Base-by-base conservation (phyloP, 2,329 filamentous ascomycete species). In the Monosporascus sp. region DNA sequence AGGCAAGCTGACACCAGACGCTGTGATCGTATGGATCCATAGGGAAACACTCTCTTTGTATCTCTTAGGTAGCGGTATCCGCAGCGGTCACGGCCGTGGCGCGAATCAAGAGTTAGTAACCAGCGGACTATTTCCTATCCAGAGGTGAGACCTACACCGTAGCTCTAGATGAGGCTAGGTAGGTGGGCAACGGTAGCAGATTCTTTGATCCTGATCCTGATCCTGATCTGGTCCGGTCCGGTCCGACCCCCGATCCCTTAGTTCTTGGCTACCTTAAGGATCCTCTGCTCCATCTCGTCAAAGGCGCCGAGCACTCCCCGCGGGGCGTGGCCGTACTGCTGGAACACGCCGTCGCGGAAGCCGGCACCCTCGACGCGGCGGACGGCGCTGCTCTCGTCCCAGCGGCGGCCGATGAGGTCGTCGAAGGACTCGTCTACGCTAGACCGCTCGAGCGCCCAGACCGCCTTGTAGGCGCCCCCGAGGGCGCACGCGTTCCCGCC, bases 401-500 rank as follows among this genome's bases (percentile, higher is more conserved):
- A 99, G 58, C 94, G 78, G 66, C 77, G 76, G 7, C 88, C 90
- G 57, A 99, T 87, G 58, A 96, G 77, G 56, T 93, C 87, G 68
- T 97, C 94, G 73, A 97, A 97, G 4, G 81, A 89, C 79, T 96
- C 86, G 18, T 76, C 78, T 2, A 74, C 64, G 0, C 62, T 69
- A 24, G 71, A 70, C 48, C 89, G 76, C 76, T 94, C 91, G 52
- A 91, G 77, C 1, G 88, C 91, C 94, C 94, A 99, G 0, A 96
- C 86, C 15, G 94, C 93, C 74, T 97, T 97, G 74, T 97, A 97
- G 26, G 93, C 93, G 7, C 91, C 91, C 15, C 94, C 94, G 15
- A 97, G 74, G 11, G 93, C 94, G 72, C 94, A 99, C 3, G 94
- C 93, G 73, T 96, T 97, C 26, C 92, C 91, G 26, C 94, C 93